Evolutionary conservation across 1,284 basidiomycete species (phyloP).

Genomic region (Papiliotrema laurentii): DNA sequence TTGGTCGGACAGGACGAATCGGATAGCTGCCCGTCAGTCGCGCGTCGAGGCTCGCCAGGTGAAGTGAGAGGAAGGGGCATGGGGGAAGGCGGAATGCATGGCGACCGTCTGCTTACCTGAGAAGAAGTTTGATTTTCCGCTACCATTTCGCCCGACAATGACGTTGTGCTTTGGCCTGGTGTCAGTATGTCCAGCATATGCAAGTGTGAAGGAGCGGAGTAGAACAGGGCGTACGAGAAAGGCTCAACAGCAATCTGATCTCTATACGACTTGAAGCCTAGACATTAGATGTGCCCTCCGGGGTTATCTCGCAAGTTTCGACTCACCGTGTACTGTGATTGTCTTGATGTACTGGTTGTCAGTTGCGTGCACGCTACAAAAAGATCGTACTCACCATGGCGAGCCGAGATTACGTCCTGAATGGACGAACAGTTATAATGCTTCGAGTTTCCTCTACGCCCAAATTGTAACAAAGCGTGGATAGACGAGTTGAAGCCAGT

Average conservation of each 20-base stretch:
- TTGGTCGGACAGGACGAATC: slow-evolving; percentile 95
- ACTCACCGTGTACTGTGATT: slow-evolving; percentile 73
- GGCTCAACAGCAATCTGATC: slow-evolving; percentile 57
- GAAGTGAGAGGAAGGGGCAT: neutral
- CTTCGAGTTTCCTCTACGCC: too few relatives aligned
- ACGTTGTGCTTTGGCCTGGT: slow-evolving; percentile 83
- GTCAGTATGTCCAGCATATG: neutral
- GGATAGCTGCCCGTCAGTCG: slow-evolving; percentile 61
- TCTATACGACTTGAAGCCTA: slow-evolving; percentile 88
- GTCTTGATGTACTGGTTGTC: slow-evolving; percentile 71
- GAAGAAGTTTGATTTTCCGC: slow-evolving; percentile 96
- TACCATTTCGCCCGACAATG: slow-evolving; percentile 90
- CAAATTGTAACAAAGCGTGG: neutral
- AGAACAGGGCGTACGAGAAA: slow-evolving; percentile 45
- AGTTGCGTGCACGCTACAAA: too few relatives aligned
- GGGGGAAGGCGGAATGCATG: too few relatives aligned
- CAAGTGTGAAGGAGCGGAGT: neutral
- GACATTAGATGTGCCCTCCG: slow-evolving; percentile 7
- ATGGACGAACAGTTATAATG: neutral
- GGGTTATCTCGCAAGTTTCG: neutral
- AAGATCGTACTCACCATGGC: slow-evolving; percentile 28
- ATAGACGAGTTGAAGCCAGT: neutral
- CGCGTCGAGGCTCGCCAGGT: slow-evolving; percentile 4
- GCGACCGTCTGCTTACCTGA: slow-evolving; percentile 61
- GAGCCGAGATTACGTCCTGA: too few relatives aligned